A percentile compares a stretch with the other conserved stretches of the same genome.
Conservation (phyloP, 306 rosid species). For the Prunus mongolica region DNA sequence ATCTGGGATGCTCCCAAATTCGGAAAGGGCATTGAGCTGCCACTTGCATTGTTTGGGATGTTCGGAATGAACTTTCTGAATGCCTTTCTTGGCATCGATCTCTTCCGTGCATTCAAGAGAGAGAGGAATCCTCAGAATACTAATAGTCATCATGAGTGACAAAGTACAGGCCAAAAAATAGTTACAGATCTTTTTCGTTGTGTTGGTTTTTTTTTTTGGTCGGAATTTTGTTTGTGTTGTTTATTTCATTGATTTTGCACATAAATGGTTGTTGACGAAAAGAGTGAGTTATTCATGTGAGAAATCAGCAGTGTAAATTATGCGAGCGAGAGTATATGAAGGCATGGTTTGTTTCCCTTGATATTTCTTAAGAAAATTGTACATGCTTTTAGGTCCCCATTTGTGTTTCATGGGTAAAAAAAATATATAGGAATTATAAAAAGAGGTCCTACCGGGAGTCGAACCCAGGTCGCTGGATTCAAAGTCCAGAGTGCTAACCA, state of each 20-base stretch:
- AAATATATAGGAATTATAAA: neutral
- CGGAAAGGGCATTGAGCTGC: conserved; percentile 74
- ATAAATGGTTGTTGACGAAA: neutral
- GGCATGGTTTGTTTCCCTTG: neutral
- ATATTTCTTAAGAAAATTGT: too few relatives aligned
- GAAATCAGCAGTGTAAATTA: neutral
- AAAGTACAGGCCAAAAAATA: conserved; percentile 1
- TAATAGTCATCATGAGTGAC: conserved; percentile 39
- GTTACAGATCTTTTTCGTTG: neutral
- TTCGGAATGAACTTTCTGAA: conserved; percentile 86
- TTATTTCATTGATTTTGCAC: conserved; percentile 15
- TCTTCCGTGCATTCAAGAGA: conserved; percentile 62
- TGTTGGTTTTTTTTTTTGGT: neutral
- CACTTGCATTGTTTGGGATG: conserved; percentile 83
- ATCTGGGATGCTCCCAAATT: conserved; percentile 70
- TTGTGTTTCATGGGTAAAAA: neutral
- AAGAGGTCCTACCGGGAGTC: conserved; percentile 41
- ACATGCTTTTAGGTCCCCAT: too few relatives aligned
- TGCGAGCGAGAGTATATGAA: neutral
- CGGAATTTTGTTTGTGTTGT: neutral
- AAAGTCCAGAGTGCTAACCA: conserved; percentile 54
- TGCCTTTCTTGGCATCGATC: conserved; percentile 80
- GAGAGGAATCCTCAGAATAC: conserved; percentile 39
- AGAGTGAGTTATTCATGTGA: neutral
- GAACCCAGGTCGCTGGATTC: conserved; percentile 48